These are phyloP conservation scores for Penicillium paxilli DNA, from an alignment of 495 filamentous ascomycete species.

Conservation along the genomic window DNA sequence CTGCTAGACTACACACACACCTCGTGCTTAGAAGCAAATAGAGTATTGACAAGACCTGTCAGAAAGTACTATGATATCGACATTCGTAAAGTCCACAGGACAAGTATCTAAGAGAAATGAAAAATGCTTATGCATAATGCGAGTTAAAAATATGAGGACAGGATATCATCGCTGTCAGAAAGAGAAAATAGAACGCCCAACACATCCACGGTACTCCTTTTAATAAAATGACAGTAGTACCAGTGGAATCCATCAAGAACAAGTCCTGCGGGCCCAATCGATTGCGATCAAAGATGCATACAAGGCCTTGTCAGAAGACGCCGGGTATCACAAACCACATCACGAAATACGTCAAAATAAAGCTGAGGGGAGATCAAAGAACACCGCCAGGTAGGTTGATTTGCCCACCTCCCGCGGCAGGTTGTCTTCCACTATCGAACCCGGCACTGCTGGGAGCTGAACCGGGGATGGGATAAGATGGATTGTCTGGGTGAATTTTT, in stretches of 20 bases:
- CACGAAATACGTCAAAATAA: constrained; percentile 13
- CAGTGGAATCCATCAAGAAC: neutral
- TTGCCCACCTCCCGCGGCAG: constrained; percentile 28
- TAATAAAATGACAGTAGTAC: neutral
- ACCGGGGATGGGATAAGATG: constrained; percentile 23
- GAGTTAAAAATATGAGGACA: constrained; percentile 5
- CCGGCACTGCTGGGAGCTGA: constrained; percentile 44
- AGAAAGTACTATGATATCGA: neutral
- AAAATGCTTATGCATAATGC: constrained; percentile 25
- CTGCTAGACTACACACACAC: too few species aligned
- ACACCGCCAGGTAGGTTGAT: constrained; percentile 48
- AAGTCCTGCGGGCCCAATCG: constrained; percentile 2
- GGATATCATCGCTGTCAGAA: constrained; percentile 1
- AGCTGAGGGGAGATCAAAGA: constrained; percentile 27
- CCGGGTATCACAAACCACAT: constrained; percentile 35
- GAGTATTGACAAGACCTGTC: neutral
- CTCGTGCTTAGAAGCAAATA: neutral
- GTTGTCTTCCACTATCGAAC: constrained; percentile 35
- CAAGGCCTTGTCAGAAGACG: constrained; percentile 10
- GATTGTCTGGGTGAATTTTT: constrained; percentile 46
- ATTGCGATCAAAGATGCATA: constrained; percentile 26
- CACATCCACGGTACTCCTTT: constrained; percentile 4
- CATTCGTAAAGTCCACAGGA: constrained; percentile 1
- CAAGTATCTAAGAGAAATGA: constrained; percentile 12
- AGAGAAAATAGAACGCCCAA: constrained; percentile 7